phyloP scores from a whole-genome alignment of 2,329 filamentous ascomycete genomes.

The Paecilomyces sp. region DNA sequence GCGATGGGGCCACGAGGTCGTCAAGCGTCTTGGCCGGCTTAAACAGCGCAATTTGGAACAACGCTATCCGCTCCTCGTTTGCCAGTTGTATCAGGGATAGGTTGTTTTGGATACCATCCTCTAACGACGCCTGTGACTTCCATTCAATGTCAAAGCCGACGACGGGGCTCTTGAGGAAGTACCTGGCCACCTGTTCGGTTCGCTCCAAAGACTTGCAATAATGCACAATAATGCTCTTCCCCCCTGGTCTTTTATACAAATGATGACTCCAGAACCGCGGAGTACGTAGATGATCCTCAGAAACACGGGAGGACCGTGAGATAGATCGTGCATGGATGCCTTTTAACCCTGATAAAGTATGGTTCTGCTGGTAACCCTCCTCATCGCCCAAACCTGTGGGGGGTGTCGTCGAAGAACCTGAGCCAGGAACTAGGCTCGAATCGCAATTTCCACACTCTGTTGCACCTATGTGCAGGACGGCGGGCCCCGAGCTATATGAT shows the following conservation, averaged over 20 bases:
- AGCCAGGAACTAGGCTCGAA: not conserved
- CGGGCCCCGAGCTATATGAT: not conserved
- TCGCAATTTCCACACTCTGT: not conserved
- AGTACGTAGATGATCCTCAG: not conserved
- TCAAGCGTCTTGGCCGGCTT: conserved; percentile 30
- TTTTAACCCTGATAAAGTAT: not conserved
- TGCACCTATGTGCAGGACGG: not conserved
- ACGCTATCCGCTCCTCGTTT: conserved; percentile 64
- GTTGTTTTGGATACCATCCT: conserved; percentile 54
- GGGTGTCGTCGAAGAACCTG: not conserved
- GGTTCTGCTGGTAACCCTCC: not conserved
- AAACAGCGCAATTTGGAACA: conserved; percentile 73
- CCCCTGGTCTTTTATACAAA: conserved; percentile 40
- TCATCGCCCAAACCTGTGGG: not conserved
- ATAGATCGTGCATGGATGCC: not conserved
- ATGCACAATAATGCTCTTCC: conserved; percentile 58
- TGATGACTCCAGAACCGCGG: conserved; percentile 26
- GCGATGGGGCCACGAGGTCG: conserved; percentile 61
- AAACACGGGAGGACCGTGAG: not conserved
- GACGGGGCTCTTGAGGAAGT: conserved; percentile 62
- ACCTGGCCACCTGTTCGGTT: conserved; percentile 58
- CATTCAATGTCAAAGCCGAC: conserved; percentile 92
- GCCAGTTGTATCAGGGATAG: conserved; percentile 80
- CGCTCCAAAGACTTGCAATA: conserved; percentile 66
- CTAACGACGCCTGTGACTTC: conserved; percentile 47